A percentile compares a stretch with the other conserved stretches of the same genome.
These are phyloP conservation scores for Xylariales sp. DNA, from an alignment of 2,329 filamentous ascomycete species.

Conservation along the genomic window DNA sequence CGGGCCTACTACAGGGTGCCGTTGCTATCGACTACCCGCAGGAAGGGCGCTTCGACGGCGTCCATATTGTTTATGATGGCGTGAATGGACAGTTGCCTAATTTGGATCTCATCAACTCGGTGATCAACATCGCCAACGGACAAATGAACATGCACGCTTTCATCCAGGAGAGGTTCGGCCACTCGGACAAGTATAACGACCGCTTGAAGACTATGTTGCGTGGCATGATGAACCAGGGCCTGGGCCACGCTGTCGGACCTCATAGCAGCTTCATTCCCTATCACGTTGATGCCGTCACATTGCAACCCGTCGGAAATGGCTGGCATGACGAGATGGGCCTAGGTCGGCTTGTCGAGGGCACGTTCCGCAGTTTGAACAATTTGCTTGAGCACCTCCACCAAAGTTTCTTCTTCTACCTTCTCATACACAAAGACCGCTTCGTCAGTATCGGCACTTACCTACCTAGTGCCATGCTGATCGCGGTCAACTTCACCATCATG, in stretches of 20 bases:
- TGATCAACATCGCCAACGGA: slow-evolving; percentile 84
- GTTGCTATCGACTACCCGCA: slow-evolving; percentile 94
- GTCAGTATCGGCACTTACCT: slow-evolving; percentile 98
- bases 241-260: slow-evolving; percentile 88
- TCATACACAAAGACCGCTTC: slow-evolving; percentile 91
- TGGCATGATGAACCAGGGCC: slow-evolving; percentile 90
- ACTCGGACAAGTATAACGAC: slow-evolving; percentile 81
- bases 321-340: slow-evolving; percentile 99
- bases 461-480: slow-evolving; percentile 96
- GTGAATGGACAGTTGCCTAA: slow-evolving; percentile 96
- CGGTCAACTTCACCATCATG: slow-evolving; percentile 94
- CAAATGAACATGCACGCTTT: slow-evolving; percentile 91
- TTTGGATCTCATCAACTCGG: slow-evolving; percentile 93
- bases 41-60: slow-evolving; percentile 83
- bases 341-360: slow-evolving; percentile 87
- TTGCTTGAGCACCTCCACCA: slow-evolving; percentile 96
- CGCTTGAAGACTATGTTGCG: slow-evolving; percentile 88
- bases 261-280: slow-evolving; percentile 98
- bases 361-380: slow-evolving; percentile 95
- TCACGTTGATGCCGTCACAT: slow-evolving; percentile 93
- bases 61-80: slow-evolving; percentile 95
- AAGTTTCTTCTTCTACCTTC: slow-evolving; percentile 98
- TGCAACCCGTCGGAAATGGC: slow-evolving; percentile 89
- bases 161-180: slow-evolving; percentile 86
- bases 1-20: slow-evolving; percentile 90